These are phyloP conservation scores for Thozetella sp. DNA, from an alignment of 495 filamentous ascomycete genomes.

Conservation along the genomic window DNA sequence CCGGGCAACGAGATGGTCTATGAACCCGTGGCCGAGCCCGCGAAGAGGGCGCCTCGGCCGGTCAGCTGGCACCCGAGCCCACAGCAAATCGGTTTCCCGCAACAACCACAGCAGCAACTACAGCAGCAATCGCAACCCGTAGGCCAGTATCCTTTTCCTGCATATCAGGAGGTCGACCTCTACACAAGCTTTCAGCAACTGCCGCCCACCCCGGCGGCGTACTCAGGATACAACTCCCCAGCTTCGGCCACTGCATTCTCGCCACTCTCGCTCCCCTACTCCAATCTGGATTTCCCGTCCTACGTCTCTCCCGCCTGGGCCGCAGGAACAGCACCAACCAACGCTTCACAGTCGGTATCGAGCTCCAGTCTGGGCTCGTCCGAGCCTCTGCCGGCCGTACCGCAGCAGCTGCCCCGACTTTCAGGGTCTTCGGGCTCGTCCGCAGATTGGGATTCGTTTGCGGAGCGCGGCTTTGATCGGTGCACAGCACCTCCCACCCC, in stretches of 20 bases:
- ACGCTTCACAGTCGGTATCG: slow-evolving; percentile 4
- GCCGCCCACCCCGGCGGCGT: slow-evolving; percentile 38
- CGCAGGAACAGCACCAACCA: slow-evolving; percentile 9
- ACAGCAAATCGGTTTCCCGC: slow-evolving; percentile 27
- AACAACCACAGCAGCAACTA: slow-evolving; percentile 19
- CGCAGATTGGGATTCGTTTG: slow-evolving; percentile 41
- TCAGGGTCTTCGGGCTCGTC: slow-evolving; percentile 14
- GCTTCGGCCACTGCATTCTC: slow-evolving; percentile 32
- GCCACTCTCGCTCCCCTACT: slow-evolving; percentile 37
- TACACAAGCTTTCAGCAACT: slow-evolving; percentile 36
- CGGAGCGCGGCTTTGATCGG: slow-evolving; percentile 30
- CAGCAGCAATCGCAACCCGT: slow-evolving; percentile 30
- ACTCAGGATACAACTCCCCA: slow-evolving; percentile 50
- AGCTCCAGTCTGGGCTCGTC: slow-evolving; percentile 1
- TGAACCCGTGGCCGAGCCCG: slow-evolving; percentile 29
- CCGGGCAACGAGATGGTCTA: slow-evolving; percentile 23
- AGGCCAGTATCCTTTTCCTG: slow-evolving; percentile 23
- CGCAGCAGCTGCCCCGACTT: slow-evolving; percentile 12
- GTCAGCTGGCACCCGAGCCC: slow-evolving; percentile 73
- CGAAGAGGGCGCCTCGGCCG: slow-evolving; percentile 46
- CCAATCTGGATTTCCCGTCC: slow-evolving; percentile 15
- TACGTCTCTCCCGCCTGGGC: slow-evolving; percentile 17
- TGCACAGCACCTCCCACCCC: slow-evolving; percentile 62
- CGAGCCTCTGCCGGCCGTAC: slow-evolving; percentile 7
- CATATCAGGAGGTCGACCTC: slow-evolving; percentile 34